phyloP scores from a whole-genome alignment of 2,329 filamentous ascomycete genomes.

The Stemphylium beticola region DNA sequence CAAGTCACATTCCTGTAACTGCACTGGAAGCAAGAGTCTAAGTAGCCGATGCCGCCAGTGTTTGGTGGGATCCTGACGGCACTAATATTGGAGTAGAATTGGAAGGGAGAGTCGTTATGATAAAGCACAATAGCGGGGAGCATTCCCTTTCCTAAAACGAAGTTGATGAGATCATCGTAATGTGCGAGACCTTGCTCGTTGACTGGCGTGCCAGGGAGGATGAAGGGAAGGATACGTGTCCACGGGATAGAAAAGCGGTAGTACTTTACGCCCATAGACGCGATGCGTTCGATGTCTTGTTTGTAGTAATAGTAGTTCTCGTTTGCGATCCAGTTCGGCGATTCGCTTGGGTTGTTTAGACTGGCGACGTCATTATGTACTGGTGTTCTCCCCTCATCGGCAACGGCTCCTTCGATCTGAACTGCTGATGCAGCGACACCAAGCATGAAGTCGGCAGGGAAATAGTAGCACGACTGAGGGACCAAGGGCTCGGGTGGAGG shows the following conservation, averaged over 20 bases:
- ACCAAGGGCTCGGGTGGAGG: slow-evolving; percentile 61
- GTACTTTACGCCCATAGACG: slow-evolving; percentile 58
- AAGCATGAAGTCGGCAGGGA: slow-evolving; percentile 55
- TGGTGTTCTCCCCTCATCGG: slow-evolving; percentile 39
- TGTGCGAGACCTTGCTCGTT: slow-evolving; percentile 60
- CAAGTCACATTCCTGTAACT: slow-evolving; percentile 54
- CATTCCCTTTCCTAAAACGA: slow-evolving; percentile 58
- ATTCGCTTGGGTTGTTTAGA: slow-evolving; percentile 13
- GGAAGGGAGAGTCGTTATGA: slow-evolving; percentile 58
- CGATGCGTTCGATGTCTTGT: slow-evolving; percentile 62
- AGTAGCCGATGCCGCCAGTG: slow-evolving; percentile 38
- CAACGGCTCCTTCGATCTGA: slow-evolving; percentile 41
- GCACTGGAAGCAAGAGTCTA: slow-evolving; percentile 47
- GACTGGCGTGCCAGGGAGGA: slow-evolving; percentile 57
- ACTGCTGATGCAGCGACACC: slow-evolving; percentile 37
- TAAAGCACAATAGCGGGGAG: slow-evolving; percentile 57
- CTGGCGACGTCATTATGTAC: slow-evolving; percentile 25
- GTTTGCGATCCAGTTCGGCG: slow-evolving; percentile 46
- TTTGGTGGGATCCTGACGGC: slow-evolving; percentile 24
- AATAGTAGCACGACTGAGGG: slow-evolving; percentile 57
- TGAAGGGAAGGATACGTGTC: slow-evolving; percentile 61
- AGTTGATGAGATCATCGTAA: slow-evolving; percentile 62
- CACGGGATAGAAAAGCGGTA: slow-evolving; percentile 62
- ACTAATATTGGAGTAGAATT: slow-evolving; percentile 51
- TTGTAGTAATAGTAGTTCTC: slow-evolving; percentile 64